Conservation (phyloP, 2,329 filamentous ascomycete genomes). For the Cytospora piceicola region DNA sequence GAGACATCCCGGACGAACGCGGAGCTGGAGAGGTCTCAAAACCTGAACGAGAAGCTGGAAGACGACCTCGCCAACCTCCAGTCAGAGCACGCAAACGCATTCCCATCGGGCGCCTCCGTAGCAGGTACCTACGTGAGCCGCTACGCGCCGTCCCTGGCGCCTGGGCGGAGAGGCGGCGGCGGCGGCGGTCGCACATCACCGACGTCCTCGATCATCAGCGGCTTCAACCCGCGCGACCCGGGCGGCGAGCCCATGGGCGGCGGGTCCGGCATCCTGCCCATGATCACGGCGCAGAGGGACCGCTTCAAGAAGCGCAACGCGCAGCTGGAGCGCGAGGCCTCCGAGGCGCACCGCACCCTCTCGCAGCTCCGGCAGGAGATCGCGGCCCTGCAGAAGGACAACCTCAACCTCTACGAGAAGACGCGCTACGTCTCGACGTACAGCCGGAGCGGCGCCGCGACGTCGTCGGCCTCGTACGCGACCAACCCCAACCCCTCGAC, state of each 20-base stretch:
- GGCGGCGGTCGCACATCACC: conserved; percentile 70
- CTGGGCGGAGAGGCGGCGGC: conserved; percentile 60
- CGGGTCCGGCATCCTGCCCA: conserved; percentile 88
- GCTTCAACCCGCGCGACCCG: conserved; percentile 74
- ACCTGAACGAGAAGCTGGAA: conserved; percentile 86
- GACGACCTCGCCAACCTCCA: conserved; percentile 89
- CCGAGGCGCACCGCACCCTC: conserved; percentile 79
- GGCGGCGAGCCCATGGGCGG: conserved; percentile 69
- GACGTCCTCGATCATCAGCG: conserved; percentile 97
- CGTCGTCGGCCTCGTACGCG: conserved; percentile 63
- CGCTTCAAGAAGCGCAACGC: conserved; percentile 96
- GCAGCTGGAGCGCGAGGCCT: conserved; percentile 87
- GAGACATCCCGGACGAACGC: conserved; percentile 81
- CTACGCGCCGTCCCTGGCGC: conserved; percentile 66
- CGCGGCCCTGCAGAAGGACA: conserved; percentile 91
- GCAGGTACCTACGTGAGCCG: conserved; percentile 87
- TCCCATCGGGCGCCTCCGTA: conserved; percentile 88
- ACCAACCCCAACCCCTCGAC: conserved; percentile 77
- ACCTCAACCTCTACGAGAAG: conserved; percentile 95
- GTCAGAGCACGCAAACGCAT: conserved; percentile 79
- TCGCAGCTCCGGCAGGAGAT: conserved; percentile 89
- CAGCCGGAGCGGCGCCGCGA: conserved; percentile 64
- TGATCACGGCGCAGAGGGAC: conserved; percentile 97
- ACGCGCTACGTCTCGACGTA: conserved; percentile 95
- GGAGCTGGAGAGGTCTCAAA: conserved; percentile 83